These are phyloP conservation scores for Monosporascus sp. DNA, from an alignment of 2,329 filamentous ascomycete genomes.

Conservation along the genomic window DNA sequence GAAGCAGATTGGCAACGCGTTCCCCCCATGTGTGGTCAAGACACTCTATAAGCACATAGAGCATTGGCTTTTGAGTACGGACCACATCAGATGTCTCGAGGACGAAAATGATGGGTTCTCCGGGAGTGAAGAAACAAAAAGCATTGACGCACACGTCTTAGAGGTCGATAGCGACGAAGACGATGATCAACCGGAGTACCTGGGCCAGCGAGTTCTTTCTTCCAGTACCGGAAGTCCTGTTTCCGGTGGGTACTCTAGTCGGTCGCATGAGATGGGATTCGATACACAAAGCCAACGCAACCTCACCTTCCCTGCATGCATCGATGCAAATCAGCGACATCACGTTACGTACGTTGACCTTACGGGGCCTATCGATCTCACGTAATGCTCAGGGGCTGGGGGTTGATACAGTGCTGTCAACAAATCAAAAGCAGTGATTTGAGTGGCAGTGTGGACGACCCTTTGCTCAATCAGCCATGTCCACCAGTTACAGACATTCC, in stretches of 20 bases:
- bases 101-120: slow-evolving; percentile 10
- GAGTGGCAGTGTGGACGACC: too few species aligned
- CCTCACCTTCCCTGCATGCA: not conserved
- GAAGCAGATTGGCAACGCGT: slow-evolving; percentile 74
- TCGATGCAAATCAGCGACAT: not conserved
- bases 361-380: not conserved
- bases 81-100: slow-evolving; percentile 28
- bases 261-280: not conserved
- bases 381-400: not conserved
- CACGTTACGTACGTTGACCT: not conserved
- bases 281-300: not conserved
- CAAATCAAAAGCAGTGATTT: not conserved
- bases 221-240: slow-evolving; percentile 4
- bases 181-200: slow-evolving; percentile 12
- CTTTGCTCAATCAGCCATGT: too few species aligned
- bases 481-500: too few species aligned
- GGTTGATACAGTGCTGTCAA: not conserved
- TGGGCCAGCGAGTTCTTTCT: slow-evolving; percentile 8
- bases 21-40: slow-evolving; percentile 57
- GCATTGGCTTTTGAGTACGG: slow-evolving; percentile 39
- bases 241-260: not conserved
- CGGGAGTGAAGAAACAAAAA: slow-evolving; percentile 5
- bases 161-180: slow-evolving; percentile 2
- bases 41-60: slow-evolving; percentile 46
- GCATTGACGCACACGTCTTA: too few species aligned